These are phyloP conservation scores for Fraxinus excelsior DNA, from an alignment of 257 asterid genomes.

Conservation along the genomic window DNA sequence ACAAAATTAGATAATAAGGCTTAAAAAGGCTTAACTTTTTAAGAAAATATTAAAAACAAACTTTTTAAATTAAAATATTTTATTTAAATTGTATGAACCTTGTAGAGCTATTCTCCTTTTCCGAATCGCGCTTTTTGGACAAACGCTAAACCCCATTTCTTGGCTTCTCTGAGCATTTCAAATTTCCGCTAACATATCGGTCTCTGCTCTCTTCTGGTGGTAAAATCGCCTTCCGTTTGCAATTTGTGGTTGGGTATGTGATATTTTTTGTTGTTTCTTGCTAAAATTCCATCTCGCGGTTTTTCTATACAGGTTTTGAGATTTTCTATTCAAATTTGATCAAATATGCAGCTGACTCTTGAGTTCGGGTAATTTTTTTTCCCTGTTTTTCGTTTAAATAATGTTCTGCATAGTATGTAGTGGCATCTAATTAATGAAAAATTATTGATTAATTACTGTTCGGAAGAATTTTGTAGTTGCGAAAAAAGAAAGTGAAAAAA, in stretches of 20 bases:
- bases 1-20: too few relatives aligned
- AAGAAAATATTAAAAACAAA: too few relatives aligned
- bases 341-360: conserved; percentile 73
- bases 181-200: neutral
- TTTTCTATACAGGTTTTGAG: neutral
- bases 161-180: neutral
- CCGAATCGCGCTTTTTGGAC: neutral
- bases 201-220: neutral
- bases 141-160: neutral
- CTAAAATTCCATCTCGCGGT: neutral
- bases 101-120: too few relatives aligned
- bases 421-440: too few relatives aligned
- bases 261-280: too few relatives aligned
- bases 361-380: conserved; percentile 70
- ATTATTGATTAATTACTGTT: neutral
- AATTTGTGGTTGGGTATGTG: neutral
- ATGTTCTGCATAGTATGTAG: neutral
- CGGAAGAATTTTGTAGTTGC: neutral
- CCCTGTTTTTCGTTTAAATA: neutral
- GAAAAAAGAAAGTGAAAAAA: too few relatives aligned
- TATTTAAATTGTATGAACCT: too few relatives aligned
- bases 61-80: too few relatives aligned
- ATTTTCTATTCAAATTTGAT: neutral
- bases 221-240: neutral
- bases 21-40: too few relatives aligned